These are phyloP conservation scores for Trichosporon faecale DNA, from an alignment of 1,284 basidiomycete genomes.

Conservation along the genomic window DNA sequence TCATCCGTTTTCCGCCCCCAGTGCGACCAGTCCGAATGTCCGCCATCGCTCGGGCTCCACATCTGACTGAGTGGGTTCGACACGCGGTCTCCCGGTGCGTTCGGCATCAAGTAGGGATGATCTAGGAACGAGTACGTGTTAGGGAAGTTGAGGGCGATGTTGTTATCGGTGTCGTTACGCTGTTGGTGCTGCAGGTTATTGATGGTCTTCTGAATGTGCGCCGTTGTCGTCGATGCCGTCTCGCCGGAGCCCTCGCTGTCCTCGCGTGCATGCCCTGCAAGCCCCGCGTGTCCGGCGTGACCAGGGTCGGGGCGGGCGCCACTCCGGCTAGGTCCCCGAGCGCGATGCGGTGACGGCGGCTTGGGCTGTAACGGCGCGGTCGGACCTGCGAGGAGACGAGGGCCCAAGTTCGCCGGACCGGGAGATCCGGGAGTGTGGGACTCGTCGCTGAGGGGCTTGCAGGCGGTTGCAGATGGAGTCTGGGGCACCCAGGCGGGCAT, in stretches of 20 bases:
- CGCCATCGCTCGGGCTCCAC: conserved; percentile 5
- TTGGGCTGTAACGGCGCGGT: neutral
- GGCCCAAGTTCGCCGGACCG: neutral
- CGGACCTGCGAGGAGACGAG: neutral
- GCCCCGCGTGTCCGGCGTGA: no score
- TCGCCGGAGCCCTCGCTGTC: neutral
- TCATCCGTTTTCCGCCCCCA: neutral
- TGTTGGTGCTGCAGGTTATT: neutral
- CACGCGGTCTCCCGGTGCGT: neutral
- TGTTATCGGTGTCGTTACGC: neutral
- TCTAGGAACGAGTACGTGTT: neutral
- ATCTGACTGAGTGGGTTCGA: neutral
- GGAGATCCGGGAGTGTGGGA: neutral
- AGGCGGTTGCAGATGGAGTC: neutral
- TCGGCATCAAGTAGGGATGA: neutral
- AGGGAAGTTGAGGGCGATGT: neutral
- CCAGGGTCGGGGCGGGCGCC: neutral
- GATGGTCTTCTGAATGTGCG: neutral
- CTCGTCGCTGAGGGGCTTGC: neutral
- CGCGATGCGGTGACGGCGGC: neutral
- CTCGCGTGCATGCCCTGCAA: neutral
- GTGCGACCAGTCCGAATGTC: conserved; percentile 3
- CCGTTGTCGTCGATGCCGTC: neutral
- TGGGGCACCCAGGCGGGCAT: neutral
- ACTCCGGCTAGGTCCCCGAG: neutral